phyloP scores from a whole-genome alignment of 2,329 filamentous ascomycete genomes.

The Colletotrichum sansevieriae region DNA sequence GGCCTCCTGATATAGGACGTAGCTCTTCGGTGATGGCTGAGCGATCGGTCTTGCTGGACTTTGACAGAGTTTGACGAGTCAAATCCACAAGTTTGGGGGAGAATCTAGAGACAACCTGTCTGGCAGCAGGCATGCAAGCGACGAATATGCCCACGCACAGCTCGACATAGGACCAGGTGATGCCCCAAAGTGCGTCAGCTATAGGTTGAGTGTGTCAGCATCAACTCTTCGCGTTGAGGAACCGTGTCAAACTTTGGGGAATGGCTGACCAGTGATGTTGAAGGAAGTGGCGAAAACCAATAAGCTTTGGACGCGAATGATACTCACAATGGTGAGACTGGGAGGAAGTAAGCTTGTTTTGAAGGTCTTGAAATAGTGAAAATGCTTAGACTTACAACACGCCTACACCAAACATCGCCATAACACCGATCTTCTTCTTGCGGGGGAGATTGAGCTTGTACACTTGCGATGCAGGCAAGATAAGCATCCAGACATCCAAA shows the following conservation, averaged over 20 bases:
- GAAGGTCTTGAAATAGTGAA: fast-evolving
- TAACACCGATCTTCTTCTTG: conserved; percentile 12
- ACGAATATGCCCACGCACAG: conserved; percentile 10
- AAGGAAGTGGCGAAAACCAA: background rate
- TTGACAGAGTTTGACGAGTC: background rate
- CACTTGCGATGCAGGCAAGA: conserved; percentile 9
- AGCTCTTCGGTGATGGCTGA: background rate
- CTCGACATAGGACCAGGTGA: conserved; percentile 21
- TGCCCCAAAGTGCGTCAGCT: conserved; percentile 1
- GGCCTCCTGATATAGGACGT: background rate
- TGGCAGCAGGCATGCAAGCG: conserved; percentile 13
- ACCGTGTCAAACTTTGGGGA: too few relatives aligned
- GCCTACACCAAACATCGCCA: conserved; percentile 24
- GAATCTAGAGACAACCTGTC: background rate
- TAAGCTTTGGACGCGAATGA: background rate
- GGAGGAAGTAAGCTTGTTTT: background rate
- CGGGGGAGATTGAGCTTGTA: background rate
- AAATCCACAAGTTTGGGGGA: background rate
- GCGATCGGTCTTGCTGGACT: background rate
- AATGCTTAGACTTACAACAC: conserved; percentile 7
- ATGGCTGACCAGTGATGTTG: conserved; percentile 12
- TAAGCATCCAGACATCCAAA: conserved; percentile 26
- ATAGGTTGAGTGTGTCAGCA: background rate
- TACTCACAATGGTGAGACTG: conserved; percentile 17
- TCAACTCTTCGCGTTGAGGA: background rate